These are phyloP conservation scores for Tetrahymena thermophila DNA, from an alignment of 73 alveolate genomes.

Conservation along the genomic window DNA sequence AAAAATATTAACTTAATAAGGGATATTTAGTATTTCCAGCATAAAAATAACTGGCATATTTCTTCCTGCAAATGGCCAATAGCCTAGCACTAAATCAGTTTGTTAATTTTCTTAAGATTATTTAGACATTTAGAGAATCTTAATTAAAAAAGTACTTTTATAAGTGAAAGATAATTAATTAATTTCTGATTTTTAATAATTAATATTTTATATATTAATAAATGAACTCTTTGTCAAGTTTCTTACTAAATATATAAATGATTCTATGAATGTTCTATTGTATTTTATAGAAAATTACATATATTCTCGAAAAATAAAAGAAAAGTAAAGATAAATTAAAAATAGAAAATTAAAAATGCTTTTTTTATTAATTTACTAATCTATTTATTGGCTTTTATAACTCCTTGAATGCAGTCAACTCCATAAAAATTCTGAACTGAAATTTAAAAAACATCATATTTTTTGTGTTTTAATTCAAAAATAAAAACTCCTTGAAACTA, in stretches of 20 bases:
- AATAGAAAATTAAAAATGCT: background rate
- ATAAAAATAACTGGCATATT: background rate
- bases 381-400: background rate
- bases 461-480: no score
- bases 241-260: background rate
- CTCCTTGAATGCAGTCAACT: background rate
- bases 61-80: slow-evolving; percentile 1
- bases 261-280: background rate
- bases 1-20: background rate
- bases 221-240: background rate
- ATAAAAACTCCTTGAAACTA: no score
- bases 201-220: background rate
- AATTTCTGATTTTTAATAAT: background rate
- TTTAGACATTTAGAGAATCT: background rate
- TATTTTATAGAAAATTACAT: background rate
- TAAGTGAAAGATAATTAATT: background rate
- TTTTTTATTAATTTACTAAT: no score
- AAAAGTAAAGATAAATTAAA: background rate
- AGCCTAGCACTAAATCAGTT: background rate
- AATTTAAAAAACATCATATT: no score
- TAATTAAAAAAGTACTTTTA: background rate
- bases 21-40: background rate
- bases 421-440: no score
- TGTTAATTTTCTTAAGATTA: background rate
- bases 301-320: background rate